A percentile compares a stretch with the other conserved stretches of the same genome.
Conservation (phyloP, 257 asterid species). For the Przewalskia tangutica region DNA sequence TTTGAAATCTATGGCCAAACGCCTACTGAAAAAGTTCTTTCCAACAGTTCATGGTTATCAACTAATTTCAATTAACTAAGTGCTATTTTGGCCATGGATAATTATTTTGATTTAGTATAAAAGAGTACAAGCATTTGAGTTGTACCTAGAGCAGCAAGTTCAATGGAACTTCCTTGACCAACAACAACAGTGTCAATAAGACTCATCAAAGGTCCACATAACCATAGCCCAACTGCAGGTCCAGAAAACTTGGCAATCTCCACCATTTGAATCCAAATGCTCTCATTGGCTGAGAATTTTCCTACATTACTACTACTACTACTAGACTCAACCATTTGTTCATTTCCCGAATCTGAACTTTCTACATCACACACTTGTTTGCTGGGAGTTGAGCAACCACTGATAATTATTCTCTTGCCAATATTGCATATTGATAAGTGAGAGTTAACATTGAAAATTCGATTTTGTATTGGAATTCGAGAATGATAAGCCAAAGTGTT, state of each 20-base stretch:
- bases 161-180: conserved; percentile 87
- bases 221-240: conserved; percentile 91
- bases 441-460: neutral
- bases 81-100: no score
- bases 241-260: conserved; percentile 93
- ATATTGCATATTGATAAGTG: neutral
- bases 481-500: conserved; percentile 8
- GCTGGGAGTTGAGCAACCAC: conserved; percentile 32
- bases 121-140: neutral
- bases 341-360: conserved; percentile 6
- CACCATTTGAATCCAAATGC: conserved; percentile 57
- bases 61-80: no score
- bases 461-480: conserved; percentile 9
- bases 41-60: no score
- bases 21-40: no score
- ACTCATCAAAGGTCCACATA: conserved; percentile 91
- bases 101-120: neutral
- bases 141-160: conserved; percentile 82
- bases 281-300: conserved; percentile 44
- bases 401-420: neutral
- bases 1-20: no score
- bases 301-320: conserved; percentile 10
- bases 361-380: conserved; percentile 22
- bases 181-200: conserved; percentile 86
- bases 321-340: conserved; percentile 28